Conservation (phyloP, 148 eudicot genomes). For the Agrostemma githago region DNA sequence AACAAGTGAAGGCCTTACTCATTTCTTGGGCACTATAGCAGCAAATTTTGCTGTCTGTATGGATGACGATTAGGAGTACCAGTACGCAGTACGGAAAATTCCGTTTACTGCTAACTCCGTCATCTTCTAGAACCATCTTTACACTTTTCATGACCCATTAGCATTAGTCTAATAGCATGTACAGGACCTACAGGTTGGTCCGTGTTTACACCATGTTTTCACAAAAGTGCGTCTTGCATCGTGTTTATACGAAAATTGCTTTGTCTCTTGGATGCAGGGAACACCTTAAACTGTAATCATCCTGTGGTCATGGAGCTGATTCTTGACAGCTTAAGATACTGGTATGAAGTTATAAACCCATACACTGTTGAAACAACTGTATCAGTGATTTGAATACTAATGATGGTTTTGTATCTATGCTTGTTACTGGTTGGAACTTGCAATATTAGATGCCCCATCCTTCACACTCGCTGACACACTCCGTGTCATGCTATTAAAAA, state of each 20-base stretch:
- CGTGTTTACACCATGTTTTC: background rate
- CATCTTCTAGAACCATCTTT: background rate
- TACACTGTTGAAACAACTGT: background rate
- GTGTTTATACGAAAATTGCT: background rate
- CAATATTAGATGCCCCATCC: background rate
- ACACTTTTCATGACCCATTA: background rate
- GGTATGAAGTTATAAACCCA: constrained; percentile 40
- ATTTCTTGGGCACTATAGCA: background rate
- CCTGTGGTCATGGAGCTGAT: constrained; percentile 98
- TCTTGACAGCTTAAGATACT: constrained; percentile 95
- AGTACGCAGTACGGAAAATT: background rate
- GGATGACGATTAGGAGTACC: background rate
- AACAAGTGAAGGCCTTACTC: background rate
- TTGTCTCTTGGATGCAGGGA: constrained; percentile 51
- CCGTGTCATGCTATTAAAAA: background rate
- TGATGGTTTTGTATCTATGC: background rate
- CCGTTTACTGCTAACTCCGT: background rate
- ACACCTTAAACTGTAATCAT: constrained; percentile 93
- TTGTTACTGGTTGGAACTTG: constrained; percentile 1
- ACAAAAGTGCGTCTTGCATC: background rate
- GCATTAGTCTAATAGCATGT: background rate
- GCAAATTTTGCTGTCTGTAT: background rate
- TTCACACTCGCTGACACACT: background rate
- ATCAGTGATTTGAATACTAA: background rate
- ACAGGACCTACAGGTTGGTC: background rate